Percentiles rank a stretch among this genome's conserved stretches.
Conservation (phyloP, 352 stramenopile genomes). For the Phytophthora hybrid region DNA sequence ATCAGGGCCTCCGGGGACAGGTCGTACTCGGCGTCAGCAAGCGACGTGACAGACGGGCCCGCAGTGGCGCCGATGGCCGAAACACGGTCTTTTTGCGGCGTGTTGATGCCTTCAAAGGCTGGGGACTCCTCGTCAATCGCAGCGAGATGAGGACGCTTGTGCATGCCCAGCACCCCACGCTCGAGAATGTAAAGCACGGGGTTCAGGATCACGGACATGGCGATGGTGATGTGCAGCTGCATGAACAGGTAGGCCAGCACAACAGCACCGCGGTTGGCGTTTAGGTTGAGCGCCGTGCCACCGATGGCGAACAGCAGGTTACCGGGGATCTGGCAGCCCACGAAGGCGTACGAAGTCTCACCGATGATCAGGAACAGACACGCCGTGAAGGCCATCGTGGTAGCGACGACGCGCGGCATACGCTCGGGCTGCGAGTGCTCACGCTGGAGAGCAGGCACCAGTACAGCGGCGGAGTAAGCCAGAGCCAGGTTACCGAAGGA, state of each 20-base stretch:
- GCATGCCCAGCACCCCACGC: conserved; percentile 63
- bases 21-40: conserved; percentile 45
- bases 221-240: conserved; percentile 73
- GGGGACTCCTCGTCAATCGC: conserved; percentile 42
- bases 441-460: conserved; percentile 68
- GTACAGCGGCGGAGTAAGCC: conserved; percentile 62
- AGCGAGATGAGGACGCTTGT: conserved; percentile 48
- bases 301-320: conserved; percentile 73
- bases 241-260: conserved; percentile 70
- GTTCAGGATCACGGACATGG: conserved; percentile 66
- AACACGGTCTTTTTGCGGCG: conserved; percentile 33
- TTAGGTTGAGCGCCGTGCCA: conserved; percentile 50
- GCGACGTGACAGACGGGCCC: conserved; percentile 42
- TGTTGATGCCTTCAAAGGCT: conserved; percentile 36
- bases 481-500: conserved; percentile 72
- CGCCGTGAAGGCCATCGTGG: conserved; percentile 57
- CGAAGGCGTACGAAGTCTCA: conserved; percentile 45
- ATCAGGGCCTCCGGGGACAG: conserved; percentile 42
- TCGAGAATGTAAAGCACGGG: conserved; percentile 68
- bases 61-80: conserved; percentile 8
- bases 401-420: conserved; percentile 62
- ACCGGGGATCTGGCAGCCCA: conserved; percentile 71
- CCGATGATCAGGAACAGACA: conserved; percentile 66
- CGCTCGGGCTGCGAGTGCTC: conserved; percentile 68
- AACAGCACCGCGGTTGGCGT: conserved; percentile 55